phyloP scores from a whole-genome alignment of 2,329 filamentous ascomycete species.

The Colletotrichum australisinense region DNA sequence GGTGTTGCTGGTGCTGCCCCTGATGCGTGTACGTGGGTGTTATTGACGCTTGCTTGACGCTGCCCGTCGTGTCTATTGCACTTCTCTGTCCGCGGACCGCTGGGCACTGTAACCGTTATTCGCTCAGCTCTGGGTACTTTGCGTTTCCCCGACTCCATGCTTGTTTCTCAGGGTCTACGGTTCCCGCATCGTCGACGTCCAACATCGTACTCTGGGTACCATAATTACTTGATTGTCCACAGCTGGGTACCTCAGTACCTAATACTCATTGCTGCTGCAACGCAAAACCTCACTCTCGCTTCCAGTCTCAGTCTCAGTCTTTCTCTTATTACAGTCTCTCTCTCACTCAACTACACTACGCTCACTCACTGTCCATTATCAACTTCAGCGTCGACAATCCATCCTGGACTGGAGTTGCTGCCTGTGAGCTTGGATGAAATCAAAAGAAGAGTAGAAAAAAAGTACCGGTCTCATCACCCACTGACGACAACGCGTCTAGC shows the following conservation, averaged over 20 bases:
- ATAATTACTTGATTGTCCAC: not conserved
- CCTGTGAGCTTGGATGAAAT: not conserved
- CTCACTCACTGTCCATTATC: not conserved
- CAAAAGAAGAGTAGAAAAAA: not conserved
- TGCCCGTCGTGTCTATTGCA: not conserved
- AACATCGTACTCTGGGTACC: not conserved
- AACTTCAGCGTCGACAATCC: not conserved
- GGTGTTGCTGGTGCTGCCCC: too few species aligned
- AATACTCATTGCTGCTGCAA: not conserved
- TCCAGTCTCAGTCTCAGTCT: not conserved
- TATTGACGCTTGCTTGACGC: not conserved
- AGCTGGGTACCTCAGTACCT: not conserved
- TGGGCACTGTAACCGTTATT: not conserved
- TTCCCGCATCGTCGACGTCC: not conserved
- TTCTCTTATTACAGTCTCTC: not conserved
- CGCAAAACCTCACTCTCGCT: not conserved
- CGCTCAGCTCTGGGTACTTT: not conserved
- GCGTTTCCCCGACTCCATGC: not conserved
- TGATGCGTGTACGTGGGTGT: not conserved
- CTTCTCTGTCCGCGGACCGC: not conserved
- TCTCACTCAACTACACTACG: not conserved
- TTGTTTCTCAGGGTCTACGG: not conserved
- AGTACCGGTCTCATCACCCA: slow-evolving; percentile 23
- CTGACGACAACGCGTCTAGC: slow-evolving; percentile 13
- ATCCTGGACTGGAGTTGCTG: not conserved